Evolutionary conservation across 768 basidiomycete species (phyloP).

Genomic region (Termitomyces eurrhizus): DNA sequence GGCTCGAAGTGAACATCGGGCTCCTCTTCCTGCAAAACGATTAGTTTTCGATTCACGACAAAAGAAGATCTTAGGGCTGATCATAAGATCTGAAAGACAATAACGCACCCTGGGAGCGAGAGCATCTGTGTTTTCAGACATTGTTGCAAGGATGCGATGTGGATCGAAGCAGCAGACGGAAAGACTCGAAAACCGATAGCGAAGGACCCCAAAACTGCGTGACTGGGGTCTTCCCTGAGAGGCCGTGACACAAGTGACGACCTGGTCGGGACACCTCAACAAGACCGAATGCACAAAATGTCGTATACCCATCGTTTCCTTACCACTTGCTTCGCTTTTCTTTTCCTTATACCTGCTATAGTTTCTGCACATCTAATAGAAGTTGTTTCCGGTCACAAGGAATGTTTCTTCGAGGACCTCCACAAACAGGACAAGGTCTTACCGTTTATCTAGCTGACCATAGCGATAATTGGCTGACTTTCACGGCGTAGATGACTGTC

Average conservation of each 20-base stretch:
- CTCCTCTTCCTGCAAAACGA: constrained; percentile 61
- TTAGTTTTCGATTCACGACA: constrained; percentile 13
- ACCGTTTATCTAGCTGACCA: background rate
- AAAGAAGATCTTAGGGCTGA: constrained; percentile 10
- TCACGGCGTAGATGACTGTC: constrained; percentile 80
- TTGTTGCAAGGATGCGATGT: constrained; percentile 31
- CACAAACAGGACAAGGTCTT: constrained; percentile 84
- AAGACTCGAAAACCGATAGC: constrained; percentile 8
- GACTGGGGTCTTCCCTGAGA: constrained; percentile 14
- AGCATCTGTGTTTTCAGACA: constrained; percentile 59
- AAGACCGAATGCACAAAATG: constrained; percentile 12
- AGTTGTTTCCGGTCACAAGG: constrained; percentile 75
- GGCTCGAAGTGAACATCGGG: constrained; percentile 92
- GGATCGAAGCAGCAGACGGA: constrained; percentile 19
- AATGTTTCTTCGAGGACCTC: constrained; percentile 96
- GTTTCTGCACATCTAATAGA: constrained; percentile 67
- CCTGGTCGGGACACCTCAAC: background rate
- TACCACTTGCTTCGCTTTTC: constrained; percentile 35
- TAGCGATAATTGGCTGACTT: background rate
- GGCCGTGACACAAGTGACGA: constrained; percentile 1
- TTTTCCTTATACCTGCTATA: constrained; percentile 37
- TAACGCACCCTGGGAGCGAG: constrained; percentile 67
- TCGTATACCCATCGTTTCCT: constrained; percentile 34
- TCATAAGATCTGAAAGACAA: constrained; percentile 13
- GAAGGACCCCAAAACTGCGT: constrained; percentile 16